Percentiles rank a stretch among this genome's conserved stretches.
Conservation (phyloP, 2,329 filamentous ascomycete genomes). For the Orbilia ellipsospora region DNA sequence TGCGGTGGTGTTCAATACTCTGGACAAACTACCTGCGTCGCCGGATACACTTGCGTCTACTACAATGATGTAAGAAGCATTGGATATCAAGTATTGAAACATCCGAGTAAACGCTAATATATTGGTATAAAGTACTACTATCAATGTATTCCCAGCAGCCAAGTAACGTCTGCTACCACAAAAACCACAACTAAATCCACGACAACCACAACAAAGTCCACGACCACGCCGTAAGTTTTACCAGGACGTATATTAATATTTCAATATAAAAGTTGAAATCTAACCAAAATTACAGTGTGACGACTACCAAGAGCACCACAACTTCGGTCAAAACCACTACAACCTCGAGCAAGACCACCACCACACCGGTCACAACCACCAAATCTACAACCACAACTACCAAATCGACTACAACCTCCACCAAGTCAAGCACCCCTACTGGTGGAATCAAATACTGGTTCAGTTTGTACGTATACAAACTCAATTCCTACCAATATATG, state of each 20-base stretch:
- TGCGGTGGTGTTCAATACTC: slow-evolving; percentile 64
- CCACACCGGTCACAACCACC: slow-evolving; percentile 27
- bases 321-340: slow-evolving; percentile 15
- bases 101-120: neutral
- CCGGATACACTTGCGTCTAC: slow-evolving; percentile 63
- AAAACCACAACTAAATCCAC: slow-evolving; percentile 8
- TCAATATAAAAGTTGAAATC: too few relatives aligned
- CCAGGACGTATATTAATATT: neutral
- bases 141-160: slow-evolving; percentile 47
- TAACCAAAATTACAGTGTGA: neutral
- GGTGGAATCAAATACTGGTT: slow-evolving; percentile 49
- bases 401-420: slow-evolving; percentile 28
- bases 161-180: slow-evolving; percentile 20
- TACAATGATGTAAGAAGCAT: slow-evolving; percentile 63
- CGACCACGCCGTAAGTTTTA: slow-evolving; percentile 8
- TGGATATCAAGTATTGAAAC: slow-evolving; percentile 57
- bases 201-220: slow-evolving; percentile 8
- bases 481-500: too few relatives aligned
- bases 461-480: slow-evolving; percentile 32
- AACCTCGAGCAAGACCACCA: slow-evolving; percentile 9
- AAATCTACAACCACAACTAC: slow-evolving; percentile 25
- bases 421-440: slow-evolving; percentile 15
- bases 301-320: slow-evolving; percentile 12
- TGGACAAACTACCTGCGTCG: slow-evolving; percentile 63
- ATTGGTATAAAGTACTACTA: slow-evolving; percentile 38